Base-by-base conservation (phyloP, 805 yeast species). In the Wickerhamiella kazuoi region DNA sequence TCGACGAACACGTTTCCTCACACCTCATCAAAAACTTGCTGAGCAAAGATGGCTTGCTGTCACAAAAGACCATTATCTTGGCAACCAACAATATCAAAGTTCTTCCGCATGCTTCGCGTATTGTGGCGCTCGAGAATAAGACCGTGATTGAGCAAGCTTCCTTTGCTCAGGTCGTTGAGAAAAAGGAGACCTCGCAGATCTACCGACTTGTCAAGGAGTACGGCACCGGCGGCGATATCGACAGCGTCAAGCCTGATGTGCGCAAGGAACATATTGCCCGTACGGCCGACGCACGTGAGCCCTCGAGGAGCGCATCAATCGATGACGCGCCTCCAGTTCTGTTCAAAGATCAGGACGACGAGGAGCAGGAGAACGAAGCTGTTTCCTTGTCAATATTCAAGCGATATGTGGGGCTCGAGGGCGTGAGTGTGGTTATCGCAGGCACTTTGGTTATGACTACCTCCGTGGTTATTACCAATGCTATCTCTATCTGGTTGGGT, bases 1-100 rank as follows among this genome's bases (percentile, higher is more conserved):
- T 90, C 32, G 98, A 90, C 60, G 96, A 84, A 50, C 98, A 90
- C 56, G 98, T 90, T 46, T 87, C 94, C 11, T 74, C 73, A 47
- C 93, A 83, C 53, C 65, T 90, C 50, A 75, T 80, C 47, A 76
- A 75, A 47, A 75, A 79, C 5, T 69, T 52, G 81, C 80, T 42
- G 74, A 79, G 87, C 24, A 74, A 80, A 14, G 61, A 68, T 28
- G 94, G 94, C 40, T 61, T 83, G 44, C 63, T 83, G 48, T 69
- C 69, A 30, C 50, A 76, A 18, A 81, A 80, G 57, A 74, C 87
- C 47, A 75, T 71, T 50, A 63, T 83, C 30, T 65, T 83, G 51
- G 83, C 93, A 6, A 83, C 95, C 6, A 83, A 83, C 59, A 75
- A 78, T 41, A 76, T 83, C 46, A 71, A 75, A 43, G 87, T 80